These are phyloP conservation scores for Ustulina deusta DNA, from an alignment of 2,329 filamentous ascomycete genomes.

Conservation along the genomic window DNA sequence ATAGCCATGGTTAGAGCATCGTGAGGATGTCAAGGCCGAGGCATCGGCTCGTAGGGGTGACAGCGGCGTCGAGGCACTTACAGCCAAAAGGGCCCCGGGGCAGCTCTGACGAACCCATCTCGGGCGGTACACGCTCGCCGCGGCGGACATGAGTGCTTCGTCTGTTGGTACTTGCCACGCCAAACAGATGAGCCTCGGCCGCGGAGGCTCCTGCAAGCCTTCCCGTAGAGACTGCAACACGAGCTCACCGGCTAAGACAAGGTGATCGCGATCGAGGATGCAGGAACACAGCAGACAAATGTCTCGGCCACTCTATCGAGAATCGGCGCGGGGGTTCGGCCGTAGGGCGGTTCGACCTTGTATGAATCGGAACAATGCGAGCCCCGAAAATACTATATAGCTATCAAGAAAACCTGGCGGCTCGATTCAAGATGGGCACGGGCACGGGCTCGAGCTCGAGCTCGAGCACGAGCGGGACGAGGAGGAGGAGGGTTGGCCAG, in stretches of 20 bases:
- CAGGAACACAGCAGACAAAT: background rate
- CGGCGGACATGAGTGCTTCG: constrained; percentile 67
- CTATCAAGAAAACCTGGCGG: background rate
- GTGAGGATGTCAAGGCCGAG: background rate
- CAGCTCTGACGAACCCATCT: constrained; percentile 70
- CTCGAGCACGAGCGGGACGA: background rate
- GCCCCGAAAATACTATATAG: background rate
- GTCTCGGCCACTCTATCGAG: background rate
- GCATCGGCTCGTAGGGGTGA: background rate
- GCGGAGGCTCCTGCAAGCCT: constrained; percentile 1
- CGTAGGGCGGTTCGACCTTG: background rate
- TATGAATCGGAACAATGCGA: background rate
- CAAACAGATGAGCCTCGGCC: constrained; percentile 17
- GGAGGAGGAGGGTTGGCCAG: background rate
- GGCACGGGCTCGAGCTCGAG: background rate
- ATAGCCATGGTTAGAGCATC: constrained; percentile 33
- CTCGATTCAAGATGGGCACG: background rate
- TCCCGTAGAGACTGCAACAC: constrained; percentile 1
- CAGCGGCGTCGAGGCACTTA: constrained; percentile 57
- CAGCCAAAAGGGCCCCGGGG: constrained; percentile 74
- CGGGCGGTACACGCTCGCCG: constrained; percentile 61
- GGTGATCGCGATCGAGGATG: background rate
- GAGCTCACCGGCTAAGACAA: background rate
- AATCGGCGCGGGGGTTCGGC: background rate
- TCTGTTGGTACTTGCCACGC: constrained; percentile 29